Evolutionary conservation across 768 basidiomycete species (phyloP).

Genomic region (Pulveroboletus ravenelii): DNA sequence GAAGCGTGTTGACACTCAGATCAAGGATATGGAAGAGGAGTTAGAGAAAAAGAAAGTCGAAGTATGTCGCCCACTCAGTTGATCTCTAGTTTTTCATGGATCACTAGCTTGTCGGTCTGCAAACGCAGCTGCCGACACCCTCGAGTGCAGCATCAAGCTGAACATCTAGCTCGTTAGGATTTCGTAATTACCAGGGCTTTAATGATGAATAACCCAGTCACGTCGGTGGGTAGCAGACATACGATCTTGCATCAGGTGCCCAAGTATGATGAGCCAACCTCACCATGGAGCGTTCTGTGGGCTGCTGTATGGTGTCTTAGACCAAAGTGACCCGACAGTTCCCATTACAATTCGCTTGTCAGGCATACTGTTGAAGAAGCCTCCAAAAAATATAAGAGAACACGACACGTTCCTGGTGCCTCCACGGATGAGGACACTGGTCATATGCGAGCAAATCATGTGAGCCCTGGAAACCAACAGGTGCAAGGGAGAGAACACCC

Average conservation of each 20-base stretch:
- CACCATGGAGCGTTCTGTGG: background rate
- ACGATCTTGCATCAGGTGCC: background rate
- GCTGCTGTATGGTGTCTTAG: background rate
- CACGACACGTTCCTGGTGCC: background rate
- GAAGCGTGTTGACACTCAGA: slow-evolving; percentile 75
- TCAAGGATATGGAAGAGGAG: slow-evolving; percentile 73
- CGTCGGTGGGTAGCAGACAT: background rate
- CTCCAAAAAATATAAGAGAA: background rate
- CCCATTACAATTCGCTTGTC: background rate
- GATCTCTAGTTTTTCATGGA: slow-evolving; percentile 12
- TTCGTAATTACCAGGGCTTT: background rate
- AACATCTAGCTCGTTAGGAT: background rate
- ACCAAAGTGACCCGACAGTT: background rate
- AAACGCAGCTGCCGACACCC: slow-evolving; percentile 48
- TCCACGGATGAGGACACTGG: background rate
- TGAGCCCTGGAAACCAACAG: background rate
- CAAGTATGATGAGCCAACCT: background rate
- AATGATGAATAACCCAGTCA: background rate
- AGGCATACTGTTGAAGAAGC: background rate
- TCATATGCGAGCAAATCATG: background rate
- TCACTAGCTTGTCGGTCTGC: slow-evolving; percentile 60
- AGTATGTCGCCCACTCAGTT: slow-evolving; percentile 37
- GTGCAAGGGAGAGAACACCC: background rate
- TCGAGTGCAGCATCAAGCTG: slow-evolving; percentile 15
- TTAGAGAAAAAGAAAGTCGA: slow-evolving; percentile 80